Conservation (phyloP, 1,139 yeast genomes). For the Saccharomyces hybrid region DNA sequence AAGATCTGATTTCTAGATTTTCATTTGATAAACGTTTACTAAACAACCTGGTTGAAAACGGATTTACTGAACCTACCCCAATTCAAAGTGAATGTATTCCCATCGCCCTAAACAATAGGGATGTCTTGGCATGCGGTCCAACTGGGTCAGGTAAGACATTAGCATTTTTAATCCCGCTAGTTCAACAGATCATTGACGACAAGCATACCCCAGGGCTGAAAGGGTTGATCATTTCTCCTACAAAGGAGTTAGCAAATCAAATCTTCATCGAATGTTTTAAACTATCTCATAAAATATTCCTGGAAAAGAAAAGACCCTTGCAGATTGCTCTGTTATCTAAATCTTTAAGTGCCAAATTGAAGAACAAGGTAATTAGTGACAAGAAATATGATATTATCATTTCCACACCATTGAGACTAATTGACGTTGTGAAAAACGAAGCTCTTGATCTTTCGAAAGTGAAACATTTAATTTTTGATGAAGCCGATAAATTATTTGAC, state of each 20-base stretch:
- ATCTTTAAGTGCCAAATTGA: constrained; percentile 63
- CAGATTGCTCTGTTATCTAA: constrained; percentile 66
- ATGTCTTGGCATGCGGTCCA: constrained; percentile 82
- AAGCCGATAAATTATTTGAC: constrained; percentile 91
- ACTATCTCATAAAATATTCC: constrained; percentile 38
- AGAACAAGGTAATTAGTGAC: constrained; percentile 47
- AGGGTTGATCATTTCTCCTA: constrained; percentile 83
- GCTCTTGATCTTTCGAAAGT: constrained; percentile 54
- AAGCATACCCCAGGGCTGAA: constrained; percentile 42
- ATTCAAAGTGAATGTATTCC: constrained; percentile 87
- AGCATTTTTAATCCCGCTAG: constrained; percentile 76
- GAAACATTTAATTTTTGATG: constrained; percentile 77
- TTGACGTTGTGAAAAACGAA: constrained; percentile 64
- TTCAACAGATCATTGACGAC: constrained; percentile 43
- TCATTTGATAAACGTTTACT: constrained; percentile 55
- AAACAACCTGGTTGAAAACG: constrained; percentile 56
- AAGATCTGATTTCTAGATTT: constrained; percentile 64
- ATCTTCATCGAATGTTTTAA: constrained; percentile 63
- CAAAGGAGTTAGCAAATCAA: constrained; percentile 85
- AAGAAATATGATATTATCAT: constrained; percentile 73
- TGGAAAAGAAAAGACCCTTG: constrained; percentile 41
- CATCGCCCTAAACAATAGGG: constrained; percentile 52
- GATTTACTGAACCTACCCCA: constrained; percentile 81
- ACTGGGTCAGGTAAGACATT: constrained; percentile 92
- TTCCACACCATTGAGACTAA: constrained; percentile 80